Conservation (phyloP, 805 yeast species). For the Cyberlindnera mrakii region DNA sequence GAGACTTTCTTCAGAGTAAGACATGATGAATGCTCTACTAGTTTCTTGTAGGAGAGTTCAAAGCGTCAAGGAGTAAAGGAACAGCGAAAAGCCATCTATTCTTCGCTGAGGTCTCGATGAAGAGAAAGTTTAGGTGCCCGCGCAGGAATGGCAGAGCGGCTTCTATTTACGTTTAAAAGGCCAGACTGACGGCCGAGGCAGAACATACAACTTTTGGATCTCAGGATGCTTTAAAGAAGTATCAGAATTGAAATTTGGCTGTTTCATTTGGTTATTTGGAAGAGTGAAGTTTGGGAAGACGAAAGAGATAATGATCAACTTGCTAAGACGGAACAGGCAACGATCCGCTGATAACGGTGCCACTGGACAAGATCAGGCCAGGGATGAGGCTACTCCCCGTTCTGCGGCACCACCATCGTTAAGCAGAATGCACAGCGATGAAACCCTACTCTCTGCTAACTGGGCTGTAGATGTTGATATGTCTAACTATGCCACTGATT, state of each 20-base stretch:
- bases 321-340: constrained; percentile 1
- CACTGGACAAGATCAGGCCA: background rate
- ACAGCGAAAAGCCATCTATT: no score
- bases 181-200: no score
- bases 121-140: no score
- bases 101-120: no score
- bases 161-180: no score
- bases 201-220: no score
- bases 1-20: constrained; percentile 47
- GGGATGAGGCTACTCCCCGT: background rate
- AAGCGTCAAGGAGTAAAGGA: no score
- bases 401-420: background rate
- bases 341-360: background rate
- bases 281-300: background rate
- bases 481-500: background rate
- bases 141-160: no score
- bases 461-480: background rate
- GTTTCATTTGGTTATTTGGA: no score
- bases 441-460: constrained; percentile 1
- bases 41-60: no score
- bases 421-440: background rate
- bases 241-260: no score
- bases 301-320: background rate
- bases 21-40: constrained; percentile 23
- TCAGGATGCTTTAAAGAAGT: no score